These are phyloP conservation scores for Cordyceps farinosa DNA, from an alignment of 2,329 filamentous ascomycete genomes.

Conservation along the genomic window DNA sequence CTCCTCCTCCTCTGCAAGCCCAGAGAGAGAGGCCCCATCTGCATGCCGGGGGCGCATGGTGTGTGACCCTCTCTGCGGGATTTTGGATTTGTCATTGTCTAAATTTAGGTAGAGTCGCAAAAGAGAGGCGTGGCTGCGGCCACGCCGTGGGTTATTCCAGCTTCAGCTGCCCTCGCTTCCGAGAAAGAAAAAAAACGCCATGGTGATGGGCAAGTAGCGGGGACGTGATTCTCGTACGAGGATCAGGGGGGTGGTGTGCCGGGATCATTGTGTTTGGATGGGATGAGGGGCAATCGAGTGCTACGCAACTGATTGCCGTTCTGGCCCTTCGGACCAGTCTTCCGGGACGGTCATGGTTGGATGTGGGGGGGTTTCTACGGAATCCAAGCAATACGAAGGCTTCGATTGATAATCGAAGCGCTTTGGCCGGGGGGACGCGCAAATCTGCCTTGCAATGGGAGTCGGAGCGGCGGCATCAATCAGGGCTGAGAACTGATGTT, in stretches of 20 bases:
- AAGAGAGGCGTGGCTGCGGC: background rate
- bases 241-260: background rate
- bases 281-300: background rate
- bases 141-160: background rate
- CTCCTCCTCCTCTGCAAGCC: background rate
- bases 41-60: slow-evolving; percentile 1
- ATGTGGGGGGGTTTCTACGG: background rate
- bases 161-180: slow-evolving; percentile 5
- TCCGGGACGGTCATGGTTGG: background rate
- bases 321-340: background rate
- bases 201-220: background rate
- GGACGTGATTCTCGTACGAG: background rate
- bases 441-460: too few species aligned
- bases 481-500: too few species aligned
- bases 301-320: background rate
- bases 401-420: background rate
- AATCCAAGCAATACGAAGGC: background rate
- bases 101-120: slow-evolving; percentile 4
- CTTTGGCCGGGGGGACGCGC: background rate
- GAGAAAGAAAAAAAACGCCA: background rate
- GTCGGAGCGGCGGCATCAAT: background rate
- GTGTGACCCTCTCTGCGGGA: background rate
- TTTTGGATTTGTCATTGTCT: background rate
- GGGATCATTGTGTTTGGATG: background rate
- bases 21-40: background rate